Evolutionary conservation across 345 rosid species (phyloP), one percentile per base, ranked within the genome.

Genomic region (Geranium rotundifolium): DNA sequence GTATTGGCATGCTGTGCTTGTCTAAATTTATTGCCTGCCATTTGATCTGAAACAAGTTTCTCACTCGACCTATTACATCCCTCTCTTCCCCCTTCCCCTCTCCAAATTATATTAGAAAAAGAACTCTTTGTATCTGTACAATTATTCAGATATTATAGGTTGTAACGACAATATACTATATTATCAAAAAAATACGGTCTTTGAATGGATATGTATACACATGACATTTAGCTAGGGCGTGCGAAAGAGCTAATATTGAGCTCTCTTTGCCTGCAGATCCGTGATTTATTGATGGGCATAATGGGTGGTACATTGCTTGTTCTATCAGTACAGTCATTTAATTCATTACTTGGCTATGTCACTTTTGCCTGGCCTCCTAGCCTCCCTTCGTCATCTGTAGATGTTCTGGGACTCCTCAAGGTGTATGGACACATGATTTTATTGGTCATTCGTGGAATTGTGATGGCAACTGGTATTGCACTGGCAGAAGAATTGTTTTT

Each of bases 401-500:
- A 79, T 76, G 71, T 74, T 59, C 46, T 81, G 64, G 56, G 69
- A 50, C 69, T 64, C 73, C 79, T 89, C 19, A 84, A 73, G 71
- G 80, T 74, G 57, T 70, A 56, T 65, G 81, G 65, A 17, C 73
- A 75, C 64, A 64, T 85, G 71, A 58, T 82, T 58, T 27, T 77
- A 60, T 67, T 87, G 67, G 74, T 77, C 68, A 67, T 68, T 67
- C 82, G 10, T 75, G 98, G 88, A 71, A 71, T 81, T 34, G 34
- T 79, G 68, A 81, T 91, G 0, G 96, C 92, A 50, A 71, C 84
- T 9, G 71, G 84, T 62, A 67, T 85, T 71, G 88, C 76, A 67
- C 70, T 89, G 60, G 95, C 87, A 65, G 96, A 89, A 73, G 98
- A 92, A 75, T 62, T 92, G 74, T 78, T 89, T 72, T 89, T 92